Evolutionary conservation across 495 filamentous ascomycete species (phyloP), one percentile per base, ranked within the genome.

Genomic region (Paragyromitra xinjiangensis): DNA sequence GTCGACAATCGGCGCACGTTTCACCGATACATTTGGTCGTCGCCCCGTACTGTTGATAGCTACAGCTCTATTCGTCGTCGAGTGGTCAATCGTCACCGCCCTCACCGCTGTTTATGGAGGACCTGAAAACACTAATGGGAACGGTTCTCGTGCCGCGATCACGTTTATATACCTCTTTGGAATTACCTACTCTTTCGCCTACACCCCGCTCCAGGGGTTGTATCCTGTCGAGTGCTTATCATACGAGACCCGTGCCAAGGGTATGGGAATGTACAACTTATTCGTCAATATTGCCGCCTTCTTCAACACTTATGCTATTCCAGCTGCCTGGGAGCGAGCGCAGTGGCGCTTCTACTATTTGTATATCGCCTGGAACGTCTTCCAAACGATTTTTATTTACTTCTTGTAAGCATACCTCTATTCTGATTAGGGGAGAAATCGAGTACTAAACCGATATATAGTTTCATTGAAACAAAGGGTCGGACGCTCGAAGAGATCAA

Each of bases 1-100:
- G 69, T 91, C 92, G 0, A 85, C 91, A 12, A 81, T 87, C 29
- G 92, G 92, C 9, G 91, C 93, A 8, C 84, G 84, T 69, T 86
- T 92, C 75, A 89, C 90, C 0, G 92, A 94, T 66, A 85, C 88
- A 26, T 85, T 93, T 69, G 89, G 92, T 40, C 89, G 91, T 55
- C 88, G 90, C 0, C 86, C 85, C 0, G 85, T 91, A 19, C 85
- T 91, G 8, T 85, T 93, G 8, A 87, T 90, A 78, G 87, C 84
- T 34, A 85, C 89, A 58, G 88, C 86, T 65, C 83, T 86, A 42
- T 86, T 85, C 63, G 74, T 88, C 69, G 67, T 87, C 39, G 87
- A 88, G 77, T 89, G 90, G 81, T 84, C 85, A 70, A 86, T 90
- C 82, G 88, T 91, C 44, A 88, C 84, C 64, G 87, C 82, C 6